Conservation (phyloP, 176 grass and related monocot species). For the Hordeum vulgare region DNA sequence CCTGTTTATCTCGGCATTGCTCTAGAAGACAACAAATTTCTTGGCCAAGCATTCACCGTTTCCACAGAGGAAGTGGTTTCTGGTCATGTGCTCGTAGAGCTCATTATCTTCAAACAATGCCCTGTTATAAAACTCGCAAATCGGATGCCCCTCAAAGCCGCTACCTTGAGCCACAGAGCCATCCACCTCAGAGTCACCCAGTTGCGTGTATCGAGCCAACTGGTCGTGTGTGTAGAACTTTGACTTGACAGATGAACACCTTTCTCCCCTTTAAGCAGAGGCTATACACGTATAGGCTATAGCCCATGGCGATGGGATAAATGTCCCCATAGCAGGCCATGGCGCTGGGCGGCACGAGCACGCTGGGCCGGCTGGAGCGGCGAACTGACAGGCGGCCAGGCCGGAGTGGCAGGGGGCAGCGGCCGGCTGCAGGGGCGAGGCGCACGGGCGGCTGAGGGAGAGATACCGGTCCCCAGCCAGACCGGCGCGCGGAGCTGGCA, state of each 20-base stretch:
- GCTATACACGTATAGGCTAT: too few species aligned
- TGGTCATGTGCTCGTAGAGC: constrained; percentile 68
- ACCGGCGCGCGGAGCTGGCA: too few species aligned
- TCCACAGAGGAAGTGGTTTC: constrained; percentile 79
- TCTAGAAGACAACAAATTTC: constrained; percentile 78
- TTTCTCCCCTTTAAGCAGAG: too few species aligned
- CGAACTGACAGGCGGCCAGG: too few species aligned
- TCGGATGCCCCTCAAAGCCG: constrained; percentile 72
- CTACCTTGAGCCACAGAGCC: constrained; percentile 74
- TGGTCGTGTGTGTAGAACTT: constrained; percentile 73
- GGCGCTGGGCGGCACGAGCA: too few species aligned
- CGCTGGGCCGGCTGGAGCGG: too few species aligned
- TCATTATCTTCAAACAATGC: constrained; percentile 87
- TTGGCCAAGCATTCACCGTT: constrained; percentile 63
- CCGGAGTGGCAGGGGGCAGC: too few species aligned
- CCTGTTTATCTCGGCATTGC: constrained; percentile 71
- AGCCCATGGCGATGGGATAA: too few species aligned
- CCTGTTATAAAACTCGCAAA: constrained; percentile 64
- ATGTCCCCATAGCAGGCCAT: too few species aligned
- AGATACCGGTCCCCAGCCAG: too few species aligned
- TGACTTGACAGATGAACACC: constrained; percentile 89
- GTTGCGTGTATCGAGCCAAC: constrained; percentile 57
- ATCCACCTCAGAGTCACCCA: constrained; percentile 87
- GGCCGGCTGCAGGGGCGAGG: too few species aligned
- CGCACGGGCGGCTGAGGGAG: too few species aligned